Evolutionary conservation across 2,329 filamentous ascomycete species (phyloP).

Genomic region (Mycosphaerella sp.): DNA sequence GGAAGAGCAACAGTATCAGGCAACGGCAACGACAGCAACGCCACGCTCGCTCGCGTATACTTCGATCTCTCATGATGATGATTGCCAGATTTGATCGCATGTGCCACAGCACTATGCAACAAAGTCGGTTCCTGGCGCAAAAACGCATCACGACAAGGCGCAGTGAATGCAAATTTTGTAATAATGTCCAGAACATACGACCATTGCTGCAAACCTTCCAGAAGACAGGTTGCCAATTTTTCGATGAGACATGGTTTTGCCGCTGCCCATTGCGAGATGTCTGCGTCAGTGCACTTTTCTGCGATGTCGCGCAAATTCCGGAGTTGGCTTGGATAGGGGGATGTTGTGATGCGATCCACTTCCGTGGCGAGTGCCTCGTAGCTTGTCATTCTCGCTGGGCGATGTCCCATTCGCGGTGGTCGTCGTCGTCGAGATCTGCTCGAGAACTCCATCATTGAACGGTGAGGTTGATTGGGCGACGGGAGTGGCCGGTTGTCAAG

Average conservation of each 20-base stretch:
- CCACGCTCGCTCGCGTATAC: slow-evolving; percentile 24
- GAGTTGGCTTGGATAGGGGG: slow-evolving; percentile 30
- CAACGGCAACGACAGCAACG: slow-evolving; percentile 29
- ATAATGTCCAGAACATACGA: slow-evolving; percentile 47
- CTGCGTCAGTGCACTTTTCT: slow-evolving; percentile 26
- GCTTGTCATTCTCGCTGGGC: slow-evolving; percentile 8
- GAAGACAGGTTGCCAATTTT: slow-evolving; percentile 40
- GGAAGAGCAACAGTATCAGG: slow-evolving; percentile 29
- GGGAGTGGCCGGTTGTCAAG: slow-evolving; percentile 2
- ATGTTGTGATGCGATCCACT: slow-evolving; percentile 28
- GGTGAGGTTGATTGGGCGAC: neutral
- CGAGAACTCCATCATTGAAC: neutral
- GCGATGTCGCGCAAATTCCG: slow-evolving; percentile 14
- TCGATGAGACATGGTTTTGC: slow-evolving; percentile 46
- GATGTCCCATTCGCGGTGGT: neutral
- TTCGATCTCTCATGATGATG: slow-evolving; percentile 4
- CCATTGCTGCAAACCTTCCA: slow-evolving; percentile 47
- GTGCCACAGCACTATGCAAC: slow-evolving; percentile 25
- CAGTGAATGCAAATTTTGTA: slow-evolving; percentile 34
- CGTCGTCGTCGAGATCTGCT: neutral
- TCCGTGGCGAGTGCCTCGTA: slow-evolving; percentile 22
- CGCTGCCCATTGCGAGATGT: slow-evolving; percentile 43
- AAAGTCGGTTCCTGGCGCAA: slow-evolving; percentile 29
- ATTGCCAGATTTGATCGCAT: slow-evolving; percentile 23
- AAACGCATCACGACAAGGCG: slow-evolving; percentile 29